phyloP scores from a whole-genome alignment of 2,329 filamentous ascomycete species.

The Trichoderma sp. region DNA sequence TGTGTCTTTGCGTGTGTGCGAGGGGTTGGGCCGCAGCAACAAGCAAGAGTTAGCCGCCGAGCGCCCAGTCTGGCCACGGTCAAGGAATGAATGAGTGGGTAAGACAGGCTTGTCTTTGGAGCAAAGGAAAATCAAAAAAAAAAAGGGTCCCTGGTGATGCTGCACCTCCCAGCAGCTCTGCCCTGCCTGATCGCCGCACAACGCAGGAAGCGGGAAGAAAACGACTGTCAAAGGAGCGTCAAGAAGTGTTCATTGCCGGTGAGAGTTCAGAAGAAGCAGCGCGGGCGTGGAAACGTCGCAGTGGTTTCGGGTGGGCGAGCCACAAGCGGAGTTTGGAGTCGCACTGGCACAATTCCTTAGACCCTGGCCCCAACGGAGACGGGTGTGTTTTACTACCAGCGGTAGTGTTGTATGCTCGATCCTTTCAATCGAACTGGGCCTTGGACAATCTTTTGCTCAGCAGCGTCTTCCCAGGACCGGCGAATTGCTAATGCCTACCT shows the following conservation, averaged over 20 bases:
- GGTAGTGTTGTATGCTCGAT: background rate
- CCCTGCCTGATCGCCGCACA: constrained; percentile 3
- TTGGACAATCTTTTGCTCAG: background rate
- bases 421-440: background rate
- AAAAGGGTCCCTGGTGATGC: background rate
- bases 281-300: constrained; percentile 5
- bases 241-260: background rate
- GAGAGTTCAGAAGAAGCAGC: background rate
- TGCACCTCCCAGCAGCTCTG: constrained; percentile 9
- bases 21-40: constrained; percentile 12
- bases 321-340: constrained; percentile 20
- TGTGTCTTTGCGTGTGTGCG: constrained; percentile 15
- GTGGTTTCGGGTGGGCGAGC: constrained; percentile 6
- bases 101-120: background rate
- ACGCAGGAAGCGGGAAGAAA: background rate
- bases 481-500: background rate
- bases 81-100: constrained; percentile 21
- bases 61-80: background rate
- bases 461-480: background rate
- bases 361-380: constrained; percentile 11
- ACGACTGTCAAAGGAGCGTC: constrained; percentile 20
- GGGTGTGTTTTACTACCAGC: constrained; percentile 15
- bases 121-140: background rate
- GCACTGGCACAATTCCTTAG: constrained; percentile 7
- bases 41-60: constrained; percentile 9